Conservation (phyloP, 2,329 filamentous ascomycete species). For the Pseudogymnoascus sp. region DNA sequence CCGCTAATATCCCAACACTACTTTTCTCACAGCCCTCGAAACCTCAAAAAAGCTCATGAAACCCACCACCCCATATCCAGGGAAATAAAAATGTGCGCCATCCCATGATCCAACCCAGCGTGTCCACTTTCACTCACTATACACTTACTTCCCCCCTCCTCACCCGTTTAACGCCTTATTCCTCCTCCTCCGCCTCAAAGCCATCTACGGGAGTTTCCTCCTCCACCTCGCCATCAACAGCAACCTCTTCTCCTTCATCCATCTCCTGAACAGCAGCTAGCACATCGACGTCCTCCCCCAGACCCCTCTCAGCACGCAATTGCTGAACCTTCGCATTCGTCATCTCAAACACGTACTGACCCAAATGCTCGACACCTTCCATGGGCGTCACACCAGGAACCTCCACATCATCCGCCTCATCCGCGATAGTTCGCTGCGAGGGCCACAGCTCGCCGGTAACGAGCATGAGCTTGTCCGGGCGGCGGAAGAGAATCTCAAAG, state of each 20-base stretch:
- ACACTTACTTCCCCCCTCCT: not conserved
- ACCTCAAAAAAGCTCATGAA: not conserved
- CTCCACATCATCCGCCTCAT: slow-evolving; percentile 37
- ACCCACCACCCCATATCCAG: slow-evolving; percentile 1
- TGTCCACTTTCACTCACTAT: not conserved
- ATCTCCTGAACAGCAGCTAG: not conserved
- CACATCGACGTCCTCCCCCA: not conserved
- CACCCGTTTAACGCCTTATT: not conserved
- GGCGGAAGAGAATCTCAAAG: slow-evolving; percentile 67
- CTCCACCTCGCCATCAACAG: not conserved
- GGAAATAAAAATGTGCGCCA: not conserved
- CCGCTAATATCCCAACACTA: slow-evolving; percentile 3
- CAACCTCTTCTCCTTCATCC: not conserved
- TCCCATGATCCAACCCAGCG: not conserved
- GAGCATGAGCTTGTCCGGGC: slow-evolving; percentile 73
- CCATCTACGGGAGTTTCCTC: not conserved
- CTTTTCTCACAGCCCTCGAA: slow-evolving; percentile 4
- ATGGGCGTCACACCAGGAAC: slow-evolving; percentile 59
- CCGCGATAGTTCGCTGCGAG: slow-evolving; percentile 42
- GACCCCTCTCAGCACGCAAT: not conserved
- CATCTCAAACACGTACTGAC: slow-evolving; percentile 96
- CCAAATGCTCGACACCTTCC: slow-evolving; percentile 87
- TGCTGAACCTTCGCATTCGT: slow-evolving; percentile 44
- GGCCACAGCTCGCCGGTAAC: slow-evolving; percentile 84
- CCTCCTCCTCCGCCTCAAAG: slow-evolving; percentile 3